A percentile compares a stretch with the other conserved stretches of the same genome.
phyloP scores from a whole-genome alignment of 441 rosid genomes.

The Macaranga tanarius region DNA sequence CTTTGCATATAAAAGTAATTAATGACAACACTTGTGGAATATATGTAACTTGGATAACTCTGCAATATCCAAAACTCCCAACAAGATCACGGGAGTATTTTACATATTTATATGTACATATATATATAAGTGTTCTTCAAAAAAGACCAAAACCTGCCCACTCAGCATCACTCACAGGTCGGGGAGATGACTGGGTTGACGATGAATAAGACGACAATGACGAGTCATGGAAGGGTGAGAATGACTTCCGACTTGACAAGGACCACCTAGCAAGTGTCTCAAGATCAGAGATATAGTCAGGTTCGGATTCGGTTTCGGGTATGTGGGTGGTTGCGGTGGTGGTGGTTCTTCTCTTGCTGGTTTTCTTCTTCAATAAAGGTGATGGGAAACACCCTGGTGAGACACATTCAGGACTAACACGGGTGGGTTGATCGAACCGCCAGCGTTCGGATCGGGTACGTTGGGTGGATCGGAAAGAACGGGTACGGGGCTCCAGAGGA shows the following conservation, averaged over 20 bases:
- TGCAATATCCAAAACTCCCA: not conserved
- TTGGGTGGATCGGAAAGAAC: conserved; percentile 63
- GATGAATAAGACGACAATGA: conserved; percentile 62
- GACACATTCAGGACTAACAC: conserved; percentile 39
- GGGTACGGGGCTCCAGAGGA: conserved; percentile 41
- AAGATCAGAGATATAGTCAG: conserved; percentile 40
- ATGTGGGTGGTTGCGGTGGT: conserved; percentile 10
- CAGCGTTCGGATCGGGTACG: conserved; percentile 58
- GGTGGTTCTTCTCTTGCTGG: conserved; percentile 34
- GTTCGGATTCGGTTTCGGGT: conserved; percentile 30
- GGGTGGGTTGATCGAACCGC: conserved; percentile 45
- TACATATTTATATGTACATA: not conserved
- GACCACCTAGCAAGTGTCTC: conserved; percentile 56
- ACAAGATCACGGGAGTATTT: too few species aligned
- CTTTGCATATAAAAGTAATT: not conserved
- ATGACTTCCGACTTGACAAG: conserved; percentile 54
- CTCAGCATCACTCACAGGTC: conserved; percentile 42
- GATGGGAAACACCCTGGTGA: conserved; percentile 70
- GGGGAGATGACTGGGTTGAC: conserved; percentile 64
- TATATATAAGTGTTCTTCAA: conserved; percentile 23
- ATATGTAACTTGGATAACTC: not conserved
- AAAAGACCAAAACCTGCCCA: conserved; percentile 80
- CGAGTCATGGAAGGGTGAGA: conserved; percentile 52
- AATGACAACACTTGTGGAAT: conserved; percentile 17
- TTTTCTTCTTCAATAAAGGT: conserved; percentile 43